phyloP scores from a whole-genome alignment of 192 early-diverging fungal genomes.

The Umbelopsis isabellina region DNA sequence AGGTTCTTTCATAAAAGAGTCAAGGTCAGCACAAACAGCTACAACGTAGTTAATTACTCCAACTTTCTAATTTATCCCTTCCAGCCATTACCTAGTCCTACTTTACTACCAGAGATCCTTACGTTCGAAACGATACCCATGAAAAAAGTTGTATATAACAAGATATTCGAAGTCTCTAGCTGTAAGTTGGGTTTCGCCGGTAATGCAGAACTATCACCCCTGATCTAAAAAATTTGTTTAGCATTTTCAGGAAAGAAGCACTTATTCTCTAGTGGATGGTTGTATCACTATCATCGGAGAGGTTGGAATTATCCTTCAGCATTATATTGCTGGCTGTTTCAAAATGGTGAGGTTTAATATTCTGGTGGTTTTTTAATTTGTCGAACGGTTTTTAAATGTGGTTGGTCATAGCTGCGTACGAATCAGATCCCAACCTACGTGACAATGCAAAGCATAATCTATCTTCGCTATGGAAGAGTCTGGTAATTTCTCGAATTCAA shows the following conservation, averaged over 20 bases:
- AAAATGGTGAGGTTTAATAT: constrained; percentile 8
- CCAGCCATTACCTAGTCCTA: background rate
- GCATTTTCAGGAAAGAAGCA: background rate
- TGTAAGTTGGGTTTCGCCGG: background rate
- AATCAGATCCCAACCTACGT: background rate
- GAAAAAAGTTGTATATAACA: constrained; percentile 18
- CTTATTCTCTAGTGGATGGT: background rate
- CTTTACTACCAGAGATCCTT: background rate
- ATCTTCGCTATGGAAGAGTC: background rate
- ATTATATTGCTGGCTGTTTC: constrained; percentile 20
- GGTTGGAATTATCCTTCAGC: constrained; percentile 3
- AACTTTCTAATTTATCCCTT: too few species aligned
- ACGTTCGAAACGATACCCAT: background rate
- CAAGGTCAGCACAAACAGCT: background rate
- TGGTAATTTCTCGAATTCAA: background rate
- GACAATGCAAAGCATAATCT: background rate
- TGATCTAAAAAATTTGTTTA: background rate
- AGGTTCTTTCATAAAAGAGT: background rate
- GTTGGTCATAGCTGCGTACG: constrained; percentile 5
- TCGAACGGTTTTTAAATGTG: background rate
- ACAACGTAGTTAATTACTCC: background rate
- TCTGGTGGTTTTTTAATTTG: background rate
- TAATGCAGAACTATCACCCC: background rate
- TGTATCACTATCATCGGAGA: constrained; percentile 1
- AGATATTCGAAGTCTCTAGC: background rate